Evolutionary conservation across 2,329 filamentous ascomycete genomes (phyloP).

Genomic region (Huntiella abstrusa): DNA sequence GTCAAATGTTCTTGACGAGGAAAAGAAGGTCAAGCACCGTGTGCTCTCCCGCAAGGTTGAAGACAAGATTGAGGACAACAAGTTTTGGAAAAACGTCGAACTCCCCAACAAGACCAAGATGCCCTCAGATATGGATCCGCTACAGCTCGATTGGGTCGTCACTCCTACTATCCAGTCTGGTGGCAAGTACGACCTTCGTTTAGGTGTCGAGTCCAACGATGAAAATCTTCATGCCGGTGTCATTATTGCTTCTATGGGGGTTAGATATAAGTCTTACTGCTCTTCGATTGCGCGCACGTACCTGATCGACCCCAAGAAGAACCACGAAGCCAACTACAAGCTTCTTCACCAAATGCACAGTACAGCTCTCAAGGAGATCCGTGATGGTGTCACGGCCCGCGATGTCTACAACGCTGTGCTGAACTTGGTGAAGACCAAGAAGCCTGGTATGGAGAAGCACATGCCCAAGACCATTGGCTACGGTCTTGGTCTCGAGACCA

Average conservation of each 20-base stretch:
- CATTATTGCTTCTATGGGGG: slow-evolving; percentile 78
- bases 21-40: slow-evolving; percentile 91
- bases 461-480: slow-evolving; percentile 85
- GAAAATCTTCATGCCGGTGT: slow-evolving; percentile 76
- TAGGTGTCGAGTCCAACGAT: slow-evolving; percentile 59
- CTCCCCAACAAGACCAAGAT: slow-evolving; percentile 55
- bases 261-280: slow-evolving; percentile 91
- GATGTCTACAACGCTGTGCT: slow-evolving; percentile 85
- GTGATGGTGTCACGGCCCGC: slow-evolving; percentile 69
- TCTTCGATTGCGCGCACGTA: slow-evolving; percentile 87
- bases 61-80: slow-evolving; percentile 77
- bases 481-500: slow-evolving; percentile 81
- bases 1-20: slow-evolving; percentile 85
- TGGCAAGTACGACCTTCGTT: slow-evolving; percentile 80
- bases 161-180: slow-evolving; percentile 86
- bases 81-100: slow-evolving; percentile 74
- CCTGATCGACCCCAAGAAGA: slow-evolving; percentile 89
- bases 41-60: slow-evolving; percentile 72
- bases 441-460: slow-evolving; percentile 86
- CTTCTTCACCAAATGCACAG: slow-evolving; percentile 71
- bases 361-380: slow-evolving; percentile 73
- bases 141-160: slow-evolving; percentile 86
- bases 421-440: slow-evolving; percentile 64
- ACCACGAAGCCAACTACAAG: slow-evolving; percentile 87
- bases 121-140: slow-evolving; percentile 67